Conservation (phyloP, 1,284 basidiomycete genomes). For the Bondarzewia mesenterica region DNA sequence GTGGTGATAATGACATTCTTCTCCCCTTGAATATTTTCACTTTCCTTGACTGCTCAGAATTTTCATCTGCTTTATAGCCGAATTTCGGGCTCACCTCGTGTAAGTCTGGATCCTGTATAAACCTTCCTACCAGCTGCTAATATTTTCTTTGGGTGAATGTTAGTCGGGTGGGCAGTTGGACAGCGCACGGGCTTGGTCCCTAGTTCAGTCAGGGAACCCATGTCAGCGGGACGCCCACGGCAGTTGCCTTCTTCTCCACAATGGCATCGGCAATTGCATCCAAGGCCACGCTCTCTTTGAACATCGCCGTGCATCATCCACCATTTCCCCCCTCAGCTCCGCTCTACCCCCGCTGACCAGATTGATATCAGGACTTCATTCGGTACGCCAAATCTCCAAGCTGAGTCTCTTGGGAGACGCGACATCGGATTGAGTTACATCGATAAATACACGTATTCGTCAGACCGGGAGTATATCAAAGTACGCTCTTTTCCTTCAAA, state of each 20-base stretch:
- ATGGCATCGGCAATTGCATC: not conserved
- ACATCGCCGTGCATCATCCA: not conserved
- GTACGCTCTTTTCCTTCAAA: constrained; percentile 22
- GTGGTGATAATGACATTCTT: not conserved
- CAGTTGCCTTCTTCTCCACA: not conserved
- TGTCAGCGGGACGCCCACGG: not conserved
- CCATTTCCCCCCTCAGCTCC: too few species aligned
- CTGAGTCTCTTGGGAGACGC: constrained; percentile 96
- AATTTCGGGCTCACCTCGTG: not conserved
- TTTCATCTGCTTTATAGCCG: not conserved
- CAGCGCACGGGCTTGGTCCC: not conserved
- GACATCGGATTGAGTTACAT: constrained; percentile 92
- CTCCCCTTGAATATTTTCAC: too few species aligned
- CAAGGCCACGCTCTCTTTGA: not conserved
- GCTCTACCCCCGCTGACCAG: not conserved
- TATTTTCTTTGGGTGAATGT: not conserved
- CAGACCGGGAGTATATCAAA: constrained; percentile 97
- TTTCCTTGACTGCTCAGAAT: not conserved
- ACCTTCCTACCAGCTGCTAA: not conserved
- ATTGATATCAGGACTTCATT: not conserved
- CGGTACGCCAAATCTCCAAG: not conserved
- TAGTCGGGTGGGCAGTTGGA: not conserved
- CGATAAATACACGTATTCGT: constrained; percentile 96
- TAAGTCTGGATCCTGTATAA: not conserved
- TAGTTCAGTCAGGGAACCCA: not conserved